Base-by-base conservation (phyloP, 2,329 filamentous ascomycete genomes). In the Botrytis medusae region DNA sequence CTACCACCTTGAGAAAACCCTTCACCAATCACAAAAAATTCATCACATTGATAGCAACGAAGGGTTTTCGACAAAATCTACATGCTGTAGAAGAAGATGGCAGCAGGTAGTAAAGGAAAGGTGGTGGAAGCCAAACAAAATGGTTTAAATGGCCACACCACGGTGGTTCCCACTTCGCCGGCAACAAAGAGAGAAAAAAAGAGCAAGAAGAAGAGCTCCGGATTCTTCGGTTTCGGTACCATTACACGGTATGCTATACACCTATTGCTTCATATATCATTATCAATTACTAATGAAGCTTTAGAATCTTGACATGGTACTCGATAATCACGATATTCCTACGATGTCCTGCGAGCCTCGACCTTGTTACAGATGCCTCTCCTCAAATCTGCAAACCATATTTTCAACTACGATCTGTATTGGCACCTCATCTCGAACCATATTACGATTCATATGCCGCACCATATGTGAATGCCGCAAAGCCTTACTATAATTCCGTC, bases 401-500 rank as follows among this genome's bases (percentile, higher is more conserved):
- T 87, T 87, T 92, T 84, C 83, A 90, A 83, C 78, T 90, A 85
- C 84, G 90, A 86, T 83, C 86, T 32, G 80, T 84, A 73, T 84
- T 95, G 74, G 84, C 89, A 40, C 96, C 96, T 5, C 91, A 95
- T 81, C 80, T 97, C 46, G 87, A 91, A 78, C 95, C 95, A 4
- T 97, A 97, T 83, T 98, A 98, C 82, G 85, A 95, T 77, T 83
- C 88, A 73, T 97, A 98, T 80, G 91, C 93, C 37, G 92, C 91
- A 9, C 93, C 94, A 4, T 96, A 98, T 80, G 89, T 97, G 75
- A 88, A 95, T 54, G 84, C 89, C 68, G 91, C 88, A 51, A 89
- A 88, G 74, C 95, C 95, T 0, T 97, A 98, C 83, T 92, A 92
- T 80, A 80, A 88, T 29, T 84, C 84, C 0, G 82, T 89, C 65